Conservation (phyloP, 176 grass and related monocot genomes). For the Phoenix dactylifera region DNA sequence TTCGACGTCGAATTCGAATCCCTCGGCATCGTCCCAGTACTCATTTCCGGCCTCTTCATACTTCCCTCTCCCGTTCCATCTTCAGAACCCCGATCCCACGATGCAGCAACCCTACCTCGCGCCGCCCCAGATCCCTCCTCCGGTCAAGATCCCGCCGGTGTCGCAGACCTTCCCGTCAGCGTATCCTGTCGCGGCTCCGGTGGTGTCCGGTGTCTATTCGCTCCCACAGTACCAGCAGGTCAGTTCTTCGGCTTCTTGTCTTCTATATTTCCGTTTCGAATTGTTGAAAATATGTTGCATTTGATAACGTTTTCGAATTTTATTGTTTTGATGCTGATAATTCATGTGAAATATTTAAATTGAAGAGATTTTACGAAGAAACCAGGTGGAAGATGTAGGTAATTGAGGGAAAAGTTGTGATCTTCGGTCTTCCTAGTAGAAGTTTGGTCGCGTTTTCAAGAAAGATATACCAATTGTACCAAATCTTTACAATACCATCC, state of each 20-base stretch:
- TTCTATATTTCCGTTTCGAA: neutral
- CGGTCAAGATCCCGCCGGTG: neutral
- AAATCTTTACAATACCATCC: no score
- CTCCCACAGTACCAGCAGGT: slow-evolving; percentile 65
- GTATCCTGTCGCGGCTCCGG: neutral
- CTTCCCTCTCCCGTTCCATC: slow-evolving; percentile 87
- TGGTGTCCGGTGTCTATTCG: slow-evolving; percentile 19
- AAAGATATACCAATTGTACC: no score
- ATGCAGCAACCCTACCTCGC: slow-evolving; percentile 9
- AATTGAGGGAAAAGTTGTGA: no score
- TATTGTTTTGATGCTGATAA: no score
- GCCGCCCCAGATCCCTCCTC: slow-evolving; percentile 14
- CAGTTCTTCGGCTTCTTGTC: neutral
- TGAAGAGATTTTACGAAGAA: no score
- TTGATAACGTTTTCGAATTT: no score
- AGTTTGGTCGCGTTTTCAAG: no score
- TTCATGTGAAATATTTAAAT: no score
- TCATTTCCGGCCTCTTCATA: slow-evolving; percentile 11
- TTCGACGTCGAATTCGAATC: slow-evolving; percentile 11
- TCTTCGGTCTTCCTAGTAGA: no score
- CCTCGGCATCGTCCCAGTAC: slow-evolving; percentile 9
- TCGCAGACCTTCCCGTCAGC: no score
- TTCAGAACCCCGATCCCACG: slow-evolving; percentile 31
- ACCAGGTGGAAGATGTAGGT: no score
- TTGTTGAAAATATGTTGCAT: neutral